A percentile compares a stretch with the other conserved stretches of the same genome.
Conservation (phyloP, 306 rosid species). For the Urtica urens region DNA sequence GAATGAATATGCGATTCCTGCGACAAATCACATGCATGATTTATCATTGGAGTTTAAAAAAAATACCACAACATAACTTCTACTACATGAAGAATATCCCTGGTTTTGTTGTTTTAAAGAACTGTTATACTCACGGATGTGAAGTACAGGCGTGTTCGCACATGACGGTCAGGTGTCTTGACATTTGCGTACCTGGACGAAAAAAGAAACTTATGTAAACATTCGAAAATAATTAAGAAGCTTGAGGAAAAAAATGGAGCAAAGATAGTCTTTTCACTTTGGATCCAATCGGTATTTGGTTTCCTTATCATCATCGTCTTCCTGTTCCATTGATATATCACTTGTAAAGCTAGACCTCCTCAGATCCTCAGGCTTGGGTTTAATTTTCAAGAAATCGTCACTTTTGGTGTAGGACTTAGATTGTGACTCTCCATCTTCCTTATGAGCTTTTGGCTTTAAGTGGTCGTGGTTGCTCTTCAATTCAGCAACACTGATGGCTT, state of each 20-base stretch:
- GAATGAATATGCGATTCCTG: constrained; percentile 99
- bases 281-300: constrained; percentile 98
- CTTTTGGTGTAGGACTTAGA: constrained; percentile 35
- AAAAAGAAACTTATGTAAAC: constrained; percentile 9
- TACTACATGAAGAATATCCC: neutral
- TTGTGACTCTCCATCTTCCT: constrained; percentile 45
- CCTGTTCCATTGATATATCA: constrained; percentile 64
- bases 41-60: neutral
- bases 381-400: constrained; percentile 38
- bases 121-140: constrained; percentile 64
- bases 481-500: constrained; percentile 85
- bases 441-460: constrained; percentile 28
- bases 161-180: constrained; percentile 91
- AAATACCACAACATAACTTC: neutral
- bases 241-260: neutral
- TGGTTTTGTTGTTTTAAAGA: neutral
- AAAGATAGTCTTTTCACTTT: constrained; percentile 35
- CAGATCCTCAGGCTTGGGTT: constrained; percentile 50
- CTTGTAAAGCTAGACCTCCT: constrained; percentile 35
- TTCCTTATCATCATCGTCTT: constrained; percentile 89
- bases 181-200: constrained; percentile 89
- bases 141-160: constrained; percentile 92
- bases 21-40: constrained; percentile 1
- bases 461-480: constrained; percentile 58
- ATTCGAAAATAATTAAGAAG: constrained; percentile 4